Percentiles rank a stretch among this genome's conserved stretches.
These are phyloP conservation scores for Solanum verrucosum DNA, from an alignment of 257 asterid genomes.

Conservation along the genomic window DNA sequence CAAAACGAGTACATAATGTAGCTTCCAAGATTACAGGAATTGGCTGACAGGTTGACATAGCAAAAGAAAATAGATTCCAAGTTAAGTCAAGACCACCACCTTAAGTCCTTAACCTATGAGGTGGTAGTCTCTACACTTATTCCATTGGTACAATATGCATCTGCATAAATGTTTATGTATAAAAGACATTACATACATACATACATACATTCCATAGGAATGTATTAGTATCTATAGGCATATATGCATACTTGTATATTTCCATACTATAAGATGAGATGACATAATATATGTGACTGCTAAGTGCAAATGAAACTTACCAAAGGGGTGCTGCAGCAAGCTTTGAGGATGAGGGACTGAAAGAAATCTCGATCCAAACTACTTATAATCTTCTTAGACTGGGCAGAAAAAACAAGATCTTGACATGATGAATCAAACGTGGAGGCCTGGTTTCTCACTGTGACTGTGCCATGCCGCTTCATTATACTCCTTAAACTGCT, in stretches of 20 bases:
- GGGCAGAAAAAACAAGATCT: slow-evolving; percentile 37
- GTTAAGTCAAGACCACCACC: neutral
- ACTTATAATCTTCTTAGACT: slow-evolving; percentile 16
- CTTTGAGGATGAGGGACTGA: slow-evolving; percentile 29
- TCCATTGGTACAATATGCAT: neutral
- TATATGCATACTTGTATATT: neutral
- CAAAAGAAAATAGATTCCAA: neutral
- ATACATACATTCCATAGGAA: neutral
- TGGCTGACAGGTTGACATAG: neutral
- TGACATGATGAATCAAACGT: slow-evolving; percentile 38
- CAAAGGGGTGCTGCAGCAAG: slow-evolving; percentile 33
- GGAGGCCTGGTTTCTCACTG: slow-evolving; percentile 48
- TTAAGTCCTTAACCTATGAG: neutral
- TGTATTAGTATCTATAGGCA: neutral
- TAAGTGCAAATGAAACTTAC: slow-evolving; percentile 24
- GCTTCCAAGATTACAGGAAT: neutral
- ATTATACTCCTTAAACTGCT: slow-evolving; percentile 26
- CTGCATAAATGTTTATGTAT: neutral
- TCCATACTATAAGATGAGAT: neutral
- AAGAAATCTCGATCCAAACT: slow-evolving; percentile 36
- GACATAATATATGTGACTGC: neutral
- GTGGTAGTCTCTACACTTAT: neutral
- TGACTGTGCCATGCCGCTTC: slow-evolving; percentile 35
- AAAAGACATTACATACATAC: neutral
- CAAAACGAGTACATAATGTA: neutral